Percentiles rank a stretch among this genome's conserved stretches.
These are phyloP conservation scores for Cryptosporidium tyzzeri DNA, from an alignment of 169 alveolate species.

Conservation along the genomic window DNA sequence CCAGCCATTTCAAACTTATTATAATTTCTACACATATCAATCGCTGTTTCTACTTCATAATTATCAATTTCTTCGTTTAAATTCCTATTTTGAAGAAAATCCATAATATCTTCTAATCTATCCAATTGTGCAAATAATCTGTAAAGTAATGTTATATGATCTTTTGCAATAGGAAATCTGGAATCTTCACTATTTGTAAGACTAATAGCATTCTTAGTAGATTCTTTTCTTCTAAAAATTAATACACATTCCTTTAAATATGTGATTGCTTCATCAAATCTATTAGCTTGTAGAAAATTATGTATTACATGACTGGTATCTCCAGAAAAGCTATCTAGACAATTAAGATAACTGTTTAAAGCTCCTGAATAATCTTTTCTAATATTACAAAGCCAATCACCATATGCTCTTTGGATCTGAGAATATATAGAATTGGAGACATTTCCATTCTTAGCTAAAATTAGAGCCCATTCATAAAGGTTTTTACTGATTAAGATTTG, in stretches of 20 bases:
- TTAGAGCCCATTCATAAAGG: conserved; percentile 70
- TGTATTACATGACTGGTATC: conserved; percentile 66
- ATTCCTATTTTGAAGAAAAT: conserved; percentile 14
- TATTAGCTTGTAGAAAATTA: conserved; percentile 38
- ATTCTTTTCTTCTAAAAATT: conserved; percentile 18
- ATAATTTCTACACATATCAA: conserved; percentile 63
- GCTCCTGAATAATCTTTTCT: conserved; percentile 44
- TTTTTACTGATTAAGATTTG: conserved; percentile 29
- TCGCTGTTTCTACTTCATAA: conserved; percentile 51
- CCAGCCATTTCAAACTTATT: conserved; percentile 69
- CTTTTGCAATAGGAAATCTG: conserved; percentile 59
- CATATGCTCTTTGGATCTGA: conserved; percentile 69
- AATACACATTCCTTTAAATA: conserved; percentile 42
- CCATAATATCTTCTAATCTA: conserved; percentile 47
- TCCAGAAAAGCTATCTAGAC: conserved; percentile 41
- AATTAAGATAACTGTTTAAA: conserved; percentile 27
- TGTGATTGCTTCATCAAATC: conserved; percentile 37
- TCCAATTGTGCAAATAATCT: conserved; percentile 67
- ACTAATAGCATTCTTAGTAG: background rate
- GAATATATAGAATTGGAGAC: conserved; percentile 17
- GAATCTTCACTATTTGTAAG: conserved; percentile 6
- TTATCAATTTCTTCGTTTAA: conserved; percentile 50
- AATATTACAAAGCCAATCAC: conserved; percentile 68
- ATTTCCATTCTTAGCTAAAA: conserved; percentile 58
- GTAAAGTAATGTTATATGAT: conserved; percentile 33